These are phyloP conservation scores for Amanita inopinata DNA, from an alignment of 768 basidiomycete genomes.

Conservation along the genomic window DNA sequence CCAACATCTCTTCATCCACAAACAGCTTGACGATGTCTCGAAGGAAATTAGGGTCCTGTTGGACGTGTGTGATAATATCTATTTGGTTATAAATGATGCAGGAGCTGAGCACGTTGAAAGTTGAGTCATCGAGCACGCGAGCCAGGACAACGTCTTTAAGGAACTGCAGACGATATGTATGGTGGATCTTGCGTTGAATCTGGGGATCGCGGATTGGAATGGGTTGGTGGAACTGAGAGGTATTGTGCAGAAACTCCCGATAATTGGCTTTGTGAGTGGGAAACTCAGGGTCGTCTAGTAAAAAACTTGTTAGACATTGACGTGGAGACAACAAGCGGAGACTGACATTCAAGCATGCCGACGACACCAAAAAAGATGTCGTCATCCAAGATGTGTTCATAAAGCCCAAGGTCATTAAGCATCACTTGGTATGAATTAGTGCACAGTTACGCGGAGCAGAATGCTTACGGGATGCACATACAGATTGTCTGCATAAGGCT, in stretches of 20 bases:
- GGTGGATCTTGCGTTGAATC: constrained; percentile 86
- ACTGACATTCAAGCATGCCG: constrained; percentile 94
- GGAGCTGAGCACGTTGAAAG: constrained; percentile 94
- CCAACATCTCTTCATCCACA: constrained; percentile 59
- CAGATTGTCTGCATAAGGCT: constrained; percentile 91
- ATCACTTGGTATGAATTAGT: constrained; percentile 46
- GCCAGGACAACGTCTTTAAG: constrained; percentile 98
- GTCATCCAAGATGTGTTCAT: constrained; percentile 91
- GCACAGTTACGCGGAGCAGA: constrained; percentile 1
- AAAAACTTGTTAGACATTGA: constrained; percentile 8
- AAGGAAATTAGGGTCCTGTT: constrained; percentile 67
- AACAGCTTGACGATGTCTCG: constrained; percentile 70
- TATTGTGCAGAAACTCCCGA: constrained; percentile 81
- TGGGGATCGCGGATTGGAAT: constrained; percentile 67
- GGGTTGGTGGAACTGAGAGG: constrained; percentile 82
- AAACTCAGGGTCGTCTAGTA: constrained; percentile 93
- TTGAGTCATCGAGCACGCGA: constrained; percentile 89
- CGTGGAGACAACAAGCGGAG: constrained; percentile 8
- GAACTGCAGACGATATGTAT: constrained; percentile 94
- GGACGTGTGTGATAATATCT: constrained; percentile 89
- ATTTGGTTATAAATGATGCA: constrained; percentile 99
- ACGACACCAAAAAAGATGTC: constrained; percentile 88
- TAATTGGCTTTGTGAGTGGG: constrained; percentile 96
- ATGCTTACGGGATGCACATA: constrained; percentile 24
- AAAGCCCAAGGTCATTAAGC: constrained; percentile 90